Evolutionary conservation across 1,284 basidiomycete species (phyloP), one percentile per base, ranked within the genome.

Genomic region (Fomitopsis schrenkii): DNA sequence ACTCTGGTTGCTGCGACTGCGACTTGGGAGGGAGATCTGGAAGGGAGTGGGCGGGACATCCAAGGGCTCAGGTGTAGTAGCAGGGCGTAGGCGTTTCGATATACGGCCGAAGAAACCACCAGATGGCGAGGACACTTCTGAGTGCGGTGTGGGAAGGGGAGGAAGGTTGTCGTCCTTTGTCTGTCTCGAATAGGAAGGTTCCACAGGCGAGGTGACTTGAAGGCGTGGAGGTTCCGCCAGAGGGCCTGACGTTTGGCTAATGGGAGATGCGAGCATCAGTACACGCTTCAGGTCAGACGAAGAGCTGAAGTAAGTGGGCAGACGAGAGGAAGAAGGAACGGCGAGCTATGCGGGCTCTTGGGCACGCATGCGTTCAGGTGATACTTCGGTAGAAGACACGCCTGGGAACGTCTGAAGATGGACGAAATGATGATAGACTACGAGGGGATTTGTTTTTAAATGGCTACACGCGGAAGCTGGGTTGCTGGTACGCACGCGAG

Each of bases 41-140:
- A 58, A 41, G 2, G 59, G 36, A 0, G 55, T 17, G 7, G 54
- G 28, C 10, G 36, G 14, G 40, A 50, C 35, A 19, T 30, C 48
- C 41, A 33, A 48, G 12, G 40, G 41, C 22, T 58, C 36, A 35
- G 54, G 41, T 46, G 57, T 45, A 1, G 58, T 46, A 45, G 55
- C 56, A 10, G 62, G 58, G 36, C 65, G 66, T 22, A 69, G 42
- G 41, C 66, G 66, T 53, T 59, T 63, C 1, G 68, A 65, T 57
- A 69, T 42, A 5, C 67, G 65, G 35, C 60, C 57, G 57, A 69
- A 64, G 50, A 69, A 35, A 60, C 61, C 63, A 17, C 55, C 40
- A 26, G 46, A 50, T 3, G 41, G 45, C 41, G 53, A 53, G 28
- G 62, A 44, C 3, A 61, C 57, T 59, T 62, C 63, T 3, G 60